Evolutionary conservation across 2,329 filamentous ascomycete genomes (phyloP).

Genomic region (Aureobasidium vineae): DNA sequence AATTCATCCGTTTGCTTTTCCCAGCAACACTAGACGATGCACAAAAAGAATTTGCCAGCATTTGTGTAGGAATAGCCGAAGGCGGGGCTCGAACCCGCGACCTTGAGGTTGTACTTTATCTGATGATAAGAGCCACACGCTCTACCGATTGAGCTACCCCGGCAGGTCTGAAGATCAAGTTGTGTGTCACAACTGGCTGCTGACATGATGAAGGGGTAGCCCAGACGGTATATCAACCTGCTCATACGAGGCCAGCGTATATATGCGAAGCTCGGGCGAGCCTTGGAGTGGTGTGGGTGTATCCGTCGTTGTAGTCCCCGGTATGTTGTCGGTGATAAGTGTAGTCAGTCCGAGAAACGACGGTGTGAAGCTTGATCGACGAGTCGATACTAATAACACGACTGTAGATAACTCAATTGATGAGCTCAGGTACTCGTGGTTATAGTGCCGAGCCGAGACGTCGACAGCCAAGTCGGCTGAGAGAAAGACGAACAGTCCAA

Average conservation of each 20-base stretch:
- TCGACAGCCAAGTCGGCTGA: background rate
- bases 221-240: background rate
- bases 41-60: background rate
- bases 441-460: background rate
- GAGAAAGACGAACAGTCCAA: background rate
- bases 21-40: background rate
- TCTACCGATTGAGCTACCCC: slow-evolving; percentile 52
- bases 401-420: background rate
- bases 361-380: background rate
- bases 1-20: background rate
- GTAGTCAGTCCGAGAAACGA: too few relatives aligned
- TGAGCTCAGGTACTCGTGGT: background rate
- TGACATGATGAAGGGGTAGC: background rate
- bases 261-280: background rate
- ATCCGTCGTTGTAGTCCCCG: background rate
- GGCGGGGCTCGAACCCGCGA: background rate
- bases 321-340: background rate
- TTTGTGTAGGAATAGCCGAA: background rate
- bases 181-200: slow-evolving; percentile 22
- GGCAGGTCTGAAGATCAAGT: slow-evolving; percentile 33
- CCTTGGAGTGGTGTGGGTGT: background rate
- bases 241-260: background rate
- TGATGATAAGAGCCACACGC: slow-evolving; percentile 47
- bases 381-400: background rate
- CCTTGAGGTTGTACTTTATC: background rate